phyloP scores from a whole-genome alignment of 1,139 yeast species.

The Yamadazyma membranifaciens region DNA sequence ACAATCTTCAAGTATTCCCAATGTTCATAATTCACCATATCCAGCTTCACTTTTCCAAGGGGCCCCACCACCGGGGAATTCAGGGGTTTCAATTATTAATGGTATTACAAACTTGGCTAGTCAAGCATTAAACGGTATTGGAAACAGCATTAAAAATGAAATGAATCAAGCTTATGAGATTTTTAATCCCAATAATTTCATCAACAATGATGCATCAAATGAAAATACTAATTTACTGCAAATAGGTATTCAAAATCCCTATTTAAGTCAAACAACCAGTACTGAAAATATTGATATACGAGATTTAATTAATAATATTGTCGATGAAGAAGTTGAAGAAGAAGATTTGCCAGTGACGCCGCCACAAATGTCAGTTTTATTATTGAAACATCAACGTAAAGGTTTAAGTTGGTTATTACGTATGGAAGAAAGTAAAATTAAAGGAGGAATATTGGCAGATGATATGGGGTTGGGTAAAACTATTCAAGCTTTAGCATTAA shows the following conservation, averaged over 20 bases:
- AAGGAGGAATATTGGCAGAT: conserved; percentile 87
- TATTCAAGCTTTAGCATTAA: conserved; percentile 72
- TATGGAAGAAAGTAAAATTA: conserved; percentile 55
- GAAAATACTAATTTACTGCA: not conserved
- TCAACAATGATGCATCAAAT: not conserved
- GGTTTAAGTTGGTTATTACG: conserved; percentile 82
- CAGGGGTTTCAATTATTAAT: no score
- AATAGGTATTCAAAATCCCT: conserved; percentile 2
- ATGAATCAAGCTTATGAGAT: not conserved
- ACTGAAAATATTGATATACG: conserved; percentile 1
- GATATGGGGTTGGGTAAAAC: conserved; percentile 97
- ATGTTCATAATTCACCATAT: no score
- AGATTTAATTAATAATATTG: conserved; percentile 59
- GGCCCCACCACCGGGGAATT: no score
- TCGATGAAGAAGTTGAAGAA: conserved; percentile 42
- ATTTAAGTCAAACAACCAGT: not conserved
- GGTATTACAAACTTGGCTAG: no score
- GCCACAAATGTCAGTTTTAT: conserved; percentile 56
- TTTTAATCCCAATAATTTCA: not conserved
- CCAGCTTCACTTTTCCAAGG: no score
- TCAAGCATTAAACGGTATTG: not conserved
- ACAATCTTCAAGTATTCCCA: no score
- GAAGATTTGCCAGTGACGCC: conserved; percentile 63
- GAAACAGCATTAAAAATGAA: not conserved
- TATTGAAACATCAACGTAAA: conserved; percentile 80